Percentiles rank a stretch among this genome's conserved stretches.
Conservation (phyloP, 2,329 filamentous ascomycete species). For the Geosmithia morbida region DNA sequence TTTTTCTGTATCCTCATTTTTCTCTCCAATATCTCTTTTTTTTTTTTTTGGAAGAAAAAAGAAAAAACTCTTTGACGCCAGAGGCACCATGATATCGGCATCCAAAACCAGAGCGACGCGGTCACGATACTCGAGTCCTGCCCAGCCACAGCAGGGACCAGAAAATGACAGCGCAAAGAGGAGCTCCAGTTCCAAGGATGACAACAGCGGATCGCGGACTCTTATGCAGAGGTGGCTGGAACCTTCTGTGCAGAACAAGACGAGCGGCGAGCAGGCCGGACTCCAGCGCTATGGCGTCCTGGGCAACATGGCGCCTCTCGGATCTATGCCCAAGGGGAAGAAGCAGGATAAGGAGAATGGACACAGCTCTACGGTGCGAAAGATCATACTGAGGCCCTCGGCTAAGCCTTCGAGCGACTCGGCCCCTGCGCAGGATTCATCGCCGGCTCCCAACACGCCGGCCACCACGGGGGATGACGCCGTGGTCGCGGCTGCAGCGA, state of each 20-base stretch:
- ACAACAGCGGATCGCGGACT: conserved; percentile 23
- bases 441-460: background rate
- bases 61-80: no score
- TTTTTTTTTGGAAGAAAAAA: background rate
- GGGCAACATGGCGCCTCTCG: conserved; percentile 72
- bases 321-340: conserved; percentile 47
- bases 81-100: conserved; percentile 25
- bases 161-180: conserved; percentile 4
- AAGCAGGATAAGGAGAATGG: conserved; percentile 6
- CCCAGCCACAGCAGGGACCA: conserved; percentile 11
- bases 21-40: no score
- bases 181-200: conserved; percentile 6
- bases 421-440: conserved; percentile 2
- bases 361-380: conserved; percentile 14
- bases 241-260: conserved; percentile 40
- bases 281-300: conserved; percentile 63
- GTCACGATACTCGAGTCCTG: conserved; percentile 43
- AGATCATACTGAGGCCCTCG: conserved; percentile 30
- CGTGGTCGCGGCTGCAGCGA: background rate
- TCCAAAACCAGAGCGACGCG: conserved; percentile 33
- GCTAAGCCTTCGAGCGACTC: conserved; percentile 10
- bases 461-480: no score
- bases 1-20: no score
- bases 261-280: conserved; percentile 69
- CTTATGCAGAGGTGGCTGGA: conserved; percentile 46